Evolutionary conservation across 805 yeast species (phyloP).

Genomic region (Brettanomyces nanus): DNA sequence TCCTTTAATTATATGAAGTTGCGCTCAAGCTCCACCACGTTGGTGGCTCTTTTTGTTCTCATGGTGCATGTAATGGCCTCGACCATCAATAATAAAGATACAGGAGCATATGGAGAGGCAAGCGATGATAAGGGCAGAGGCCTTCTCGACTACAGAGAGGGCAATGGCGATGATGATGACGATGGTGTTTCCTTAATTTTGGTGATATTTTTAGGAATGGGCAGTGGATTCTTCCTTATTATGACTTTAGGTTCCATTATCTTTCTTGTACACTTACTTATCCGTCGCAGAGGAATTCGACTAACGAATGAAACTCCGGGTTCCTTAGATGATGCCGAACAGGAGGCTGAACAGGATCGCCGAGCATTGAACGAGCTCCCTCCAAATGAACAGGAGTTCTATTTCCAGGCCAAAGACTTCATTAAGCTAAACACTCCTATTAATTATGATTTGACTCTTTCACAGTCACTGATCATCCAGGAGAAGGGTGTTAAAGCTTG

Average conservation of each 20-base stretch:
- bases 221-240: constrained; percentile 16
- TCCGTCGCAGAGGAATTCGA: constrained; percentile 10
- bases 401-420: constrained; percentile 57
- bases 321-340: constrained; percentile 54
- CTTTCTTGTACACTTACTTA: constrained; percentile 9
- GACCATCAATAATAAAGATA: no score
- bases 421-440: constrained; percentile 32
- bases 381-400: constrained; percentile 61
- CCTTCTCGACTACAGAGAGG: not conserved
- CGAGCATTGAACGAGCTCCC: constrained; percentile 52
- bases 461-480: constrained; percentile 62
- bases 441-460: constrained; percentile 28
- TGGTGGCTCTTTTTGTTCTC: no score
- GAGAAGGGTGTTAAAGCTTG: constrained; percentile 87
- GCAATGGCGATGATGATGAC: not conserved
- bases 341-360: constrained; percentile 50
- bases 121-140: not conserved
- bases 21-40: no score
- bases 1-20: no score
- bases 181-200: constrained; percentile 8
- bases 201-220: constrained; percentile 16
- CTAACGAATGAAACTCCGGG: constrained; percentile 41
- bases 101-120: no score
- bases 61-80: no score
- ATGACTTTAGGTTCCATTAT: constrained; percentile 10